Evolutionary conservation across 768 basidiomycete species (phyloP).

Genomic region (Infundibulicybe gibba): DNA sequence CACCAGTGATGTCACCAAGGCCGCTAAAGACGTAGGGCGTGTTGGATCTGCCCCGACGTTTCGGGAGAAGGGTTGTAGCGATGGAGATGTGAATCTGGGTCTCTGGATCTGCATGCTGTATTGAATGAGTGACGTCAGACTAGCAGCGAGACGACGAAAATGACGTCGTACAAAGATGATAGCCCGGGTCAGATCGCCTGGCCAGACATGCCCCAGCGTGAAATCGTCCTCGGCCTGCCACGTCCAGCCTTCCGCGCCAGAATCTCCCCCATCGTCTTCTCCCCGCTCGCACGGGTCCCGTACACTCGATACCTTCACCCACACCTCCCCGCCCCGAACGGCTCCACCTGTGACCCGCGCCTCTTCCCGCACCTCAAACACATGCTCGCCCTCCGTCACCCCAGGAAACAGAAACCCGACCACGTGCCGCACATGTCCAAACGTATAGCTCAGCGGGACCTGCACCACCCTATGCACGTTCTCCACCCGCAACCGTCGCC

Average conservation of each 20-base stretch:
- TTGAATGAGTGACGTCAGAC: constrained; percentile 1
- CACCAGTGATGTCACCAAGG: constrained; percentile 37
- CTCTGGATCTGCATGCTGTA: constrained; percentile 52
- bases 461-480: constrained; percentile 59
- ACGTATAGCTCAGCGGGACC: constrained; percentile 68
- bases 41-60: constrained; percentile 57
- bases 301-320: constrained; percentile 47
- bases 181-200: constrained; percentile 36
- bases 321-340: constrained; percentile 46
- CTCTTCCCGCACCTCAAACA: constrained; percentile 59
- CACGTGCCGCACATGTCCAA: constrained; percentile 60
- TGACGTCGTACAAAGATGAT: constrained; percentile 56
- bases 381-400: constrained; percentile 36
- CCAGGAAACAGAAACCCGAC: constrained; percentile 53
- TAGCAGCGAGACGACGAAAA: background rate
- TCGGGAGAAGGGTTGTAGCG: constrained; percentile 46
- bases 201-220: constrained; percentile 57
- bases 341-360: constrained; percentile 45
- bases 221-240: constrained; percentile 74
- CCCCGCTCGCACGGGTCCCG: constrained; percentile 43
- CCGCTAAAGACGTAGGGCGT: constrained; percentile 59
- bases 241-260: constrained; percentile 45
- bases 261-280: constrained; percentile 21
- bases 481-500: no score
- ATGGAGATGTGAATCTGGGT: constrained; percentile 63